Conservation (phyloP, 139 green algal genomes). For the Picocystis salinarum region DNA sequence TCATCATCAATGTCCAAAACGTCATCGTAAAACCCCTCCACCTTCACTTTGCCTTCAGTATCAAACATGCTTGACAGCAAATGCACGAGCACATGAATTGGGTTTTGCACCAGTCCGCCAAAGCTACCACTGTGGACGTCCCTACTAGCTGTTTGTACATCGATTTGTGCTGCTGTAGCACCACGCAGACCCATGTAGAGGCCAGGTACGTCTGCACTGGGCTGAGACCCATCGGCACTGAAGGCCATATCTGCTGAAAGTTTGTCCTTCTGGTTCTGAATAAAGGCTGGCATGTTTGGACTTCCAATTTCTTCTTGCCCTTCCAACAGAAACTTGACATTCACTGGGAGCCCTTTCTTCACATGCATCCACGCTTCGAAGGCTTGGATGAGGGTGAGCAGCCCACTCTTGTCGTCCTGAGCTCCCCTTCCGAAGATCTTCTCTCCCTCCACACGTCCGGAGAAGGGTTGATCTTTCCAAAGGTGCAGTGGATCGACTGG, state of each 20-base stretch:
- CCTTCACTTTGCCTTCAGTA: slow-evolving; percentile 12
- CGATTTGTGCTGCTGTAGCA: slow-evolving; percentile 23
- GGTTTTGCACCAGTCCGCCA: slow-evolving; percentile 39
- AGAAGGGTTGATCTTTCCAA: slow-evolving; percentile 32
- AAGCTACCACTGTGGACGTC: slow-evolving; percentile 44
- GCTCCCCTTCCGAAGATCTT: slow-evolving; percentile 32
- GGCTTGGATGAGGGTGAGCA: slow-evolving; percentile 19
- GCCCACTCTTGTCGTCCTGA: slow-evolving; percentile 30
- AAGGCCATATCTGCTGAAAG: slow-evolving; percentile 29
- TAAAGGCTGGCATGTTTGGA: slow-evolving; percentile 25
- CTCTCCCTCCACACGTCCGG: slow-evolving; percentile 13
- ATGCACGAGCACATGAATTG: slow-evolving; percentile 25
- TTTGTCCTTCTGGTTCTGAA: slow-evolving; percentile 17
- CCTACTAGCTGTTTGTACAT: slow-evolving; percentile 19
- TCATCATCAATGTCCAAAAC: no score
- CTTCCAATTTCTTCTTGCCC: slow-evolving; percentile 36
- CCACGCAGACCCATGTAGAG: slow-evolving; percentile 26
- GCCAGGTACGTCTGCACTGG: slow-evolving; percentile 11
- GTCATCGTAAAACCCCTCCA: slow-evolving; percentile 62
- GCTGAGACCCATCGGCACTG: slow-evolving; percentile 38
- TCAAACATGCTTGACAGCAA: slow-evolving; percentile 30
- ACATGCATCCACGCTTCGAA: slow-evolving; percentile 19
- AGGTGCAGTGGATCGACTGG: slow-evolving; percentile 29
- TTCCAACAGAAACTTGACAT: slow-evolving; percentile 44
- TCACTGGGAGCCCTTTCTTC: slow-evolving; percentile 18